Percentiles rank a stretch among this genome's conserved stretches.
phyloP scores from a whole-genome alignment of 148 eudicot genomes.

The Selenicereus undatus region DNA sequence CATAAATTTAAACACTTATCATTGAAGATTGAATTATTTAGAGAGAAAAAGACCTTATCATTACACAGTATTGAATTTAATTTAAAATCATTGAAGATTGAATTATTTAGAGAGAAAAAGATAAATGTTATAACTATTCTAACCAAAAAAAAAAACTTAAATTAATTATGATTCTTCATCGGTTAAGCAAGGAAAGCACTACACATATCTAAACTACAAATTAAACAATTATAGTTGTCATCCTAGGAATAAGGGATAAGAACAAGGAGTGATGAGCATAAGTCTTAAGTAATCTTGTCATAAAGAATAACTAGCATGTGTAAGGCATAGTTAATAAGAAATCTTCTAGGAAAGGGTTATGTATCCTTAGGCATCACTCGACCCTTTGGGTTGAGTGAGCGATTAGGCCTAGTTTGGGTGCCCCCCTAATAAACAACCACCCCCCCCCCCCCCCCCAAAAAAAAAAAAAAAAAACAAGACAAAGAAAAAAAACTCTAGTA shows the following conservation, averaged over 20 bases:
- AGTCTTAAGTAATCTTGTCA: not conserved
- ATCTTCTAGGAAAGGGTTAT: slow-evolving; percentile 20
- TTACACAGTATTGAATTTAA: no score
- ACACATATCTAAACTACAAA: not conserved
- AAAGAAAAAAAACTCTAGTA: no score
- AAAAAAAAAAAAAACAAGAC: not conserved
- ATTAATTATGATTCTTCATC: no score
- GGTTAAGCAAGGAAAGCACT: no score
- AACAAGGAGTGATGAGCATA: not conserved
- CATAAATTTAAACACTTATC: no score
- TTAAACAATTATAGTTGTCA: not conserved
- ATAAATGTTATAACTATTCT: no score
- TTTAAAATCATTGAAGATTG: no score
- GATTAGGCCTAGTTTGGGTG: not conserved
- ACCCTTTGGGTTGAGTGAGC: slow-evolving; percentile 13
- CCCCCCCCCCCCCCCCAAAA: not conserved
- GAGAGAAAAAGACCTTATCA: no score
- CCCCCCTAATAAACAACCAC: slow-evolving; percentile 5
- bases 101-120: no score
- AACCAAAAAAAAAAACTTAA: no score
- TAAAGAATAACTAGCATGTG: not conserved
- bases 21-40: no score
- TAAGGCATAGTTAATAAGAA: not conserved
- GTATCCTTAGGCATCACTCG: slow-evolving; percentile 25
- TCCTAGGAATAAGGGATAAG: not conserved